Conservation (phyloP, 2,329 filamentous ascomycete genomes). For the Sclerotinia trifoliorum region DNA sequence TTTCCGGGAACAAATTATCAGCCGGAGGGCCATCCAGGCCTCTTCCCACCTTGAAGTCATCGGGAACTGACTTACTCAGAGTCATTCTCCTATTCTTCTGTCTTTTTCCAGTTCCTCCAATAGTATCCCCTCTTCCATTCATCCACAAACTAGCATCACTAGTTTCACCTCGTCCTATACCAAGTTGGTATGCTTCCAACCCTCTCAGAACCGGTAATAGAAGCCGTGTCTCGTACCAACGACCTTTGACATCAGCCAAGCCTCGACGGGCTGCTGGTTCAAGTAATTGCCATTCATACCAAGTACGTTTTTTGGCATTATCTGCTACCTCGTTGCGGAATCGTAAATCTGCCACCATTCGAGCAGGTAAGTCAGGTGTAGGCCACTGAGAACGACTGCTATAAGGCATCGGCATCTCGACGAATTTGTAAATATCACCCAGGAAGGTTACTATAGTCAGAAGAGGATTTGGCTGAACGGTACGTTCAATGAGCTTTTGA, state of each 20-base stretch:
- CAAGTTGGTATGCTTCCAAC: slow-evolving; percentile 39
- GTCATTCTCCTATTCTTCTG: slow-evolving; percentile 40
- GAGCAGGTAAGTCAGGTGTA: slow-evolving; percentile 48
- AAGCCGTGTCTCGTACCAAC: slow-evolving; percentile 58
- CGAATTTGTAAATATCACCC: slow-evolving; percentile 53
- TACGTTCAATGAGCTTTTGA: slow-evolving; percentile 41
- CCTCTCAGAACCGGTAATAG: slow-evolving; percentile 45
- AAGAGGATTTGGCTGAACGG: slow-evolving; percentile 22
- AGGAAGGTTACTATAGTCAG: slow-evolving; percentile 43
- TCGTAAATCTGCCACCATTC: slow-evolving; percentile 42
- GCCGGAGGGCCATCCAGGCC: slow-evolving; percentile 38
- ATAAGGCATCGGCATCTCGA: slow-evolving; percentile 42
- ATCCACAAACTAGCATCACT: slow-evolving; percentile 47
- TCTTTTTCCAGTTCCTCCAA: slow-evolving; percentile 33
- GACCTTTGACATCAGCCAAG: slow-evolving; percentile 53
- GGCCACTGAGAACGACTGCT: slow-evolving; percentile 41
- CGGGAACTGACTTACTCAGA: slow-evolving; percentile 40
- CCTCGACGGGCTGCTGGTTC: slow-evolving; percentile 37
- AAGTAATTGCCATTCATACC: slow-evolving; percentile 39
- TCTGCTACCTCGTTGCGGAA: slow-evolving; percentile 51
- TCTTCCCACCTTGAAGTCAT: slow-evolving; percentile 38
- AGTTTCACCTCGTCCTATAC: slow-evolving; percentile 40
- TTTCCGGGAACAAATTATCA: slow-evolving; percentile 37
- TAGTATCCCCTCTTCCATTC: slow-evolving; percentile 47
- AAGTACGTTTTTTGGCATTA: slow-evolving; percentile 32